phyloP scores from a whole-genome alignment of 1,139 yeast species.

The Yamadazyma diospyri region DNA sequence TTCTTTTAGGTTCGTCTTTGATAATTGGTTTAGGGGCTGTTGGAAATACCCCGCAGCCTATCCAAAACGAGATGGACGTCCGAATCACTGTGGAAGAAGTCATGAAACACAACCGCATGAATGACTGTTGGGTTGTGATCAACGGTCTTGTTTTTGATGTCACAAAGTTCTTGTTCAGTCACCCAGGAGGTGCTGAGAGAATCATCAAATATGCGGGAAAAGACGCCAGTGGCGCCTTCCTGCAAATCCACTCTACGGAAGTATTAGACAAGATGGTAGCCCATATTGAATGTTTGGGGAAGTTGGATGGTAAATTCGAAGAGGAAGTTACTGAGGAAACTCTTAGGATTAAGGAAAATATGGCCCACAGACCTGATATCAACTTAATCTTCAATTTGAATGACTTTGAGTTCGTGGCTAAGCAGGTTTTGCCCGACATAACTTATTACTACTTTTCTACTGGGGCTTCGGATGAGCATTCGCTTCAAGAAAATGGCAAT shows the following conservation, averaged over 20 bases:
- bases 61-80: too few relatives aligned
- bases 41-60: too few relatives aligned
- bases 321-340: constrained; percentile 11
- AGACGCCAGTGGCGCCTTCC: constrained; percentile 19
- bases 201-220: constrained; percentile 25
- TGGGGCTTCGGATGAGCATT: constrained; percentile 85
- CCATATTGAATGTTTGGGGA: constrained; percentile 11
- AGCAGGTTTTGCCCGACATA: constrained; percentile 60
- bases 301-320: constrained; percentile 13
- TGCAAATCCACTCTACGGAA: constrained; percentile 7
- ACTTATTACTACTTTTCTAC: constrained; percentile 87
- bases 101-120: constrained; percentile 1
- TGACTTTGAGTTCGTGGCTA: constrained; percentile 77
- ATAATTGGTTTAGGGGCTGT: too few relatives aligned
- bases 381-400: constrained; percentile 54
- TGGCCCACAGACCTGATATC: constrained; percentile 42
- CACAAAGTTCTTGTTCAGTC: constrained; percentile 21
- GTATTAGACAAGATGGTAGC: constrained; percentile 14
- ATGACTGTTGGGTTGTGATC: constrained; percentile 21
- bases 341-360: constrained; percentile 9
- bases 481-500: constrained; percentile 76
- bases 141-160: constrained; percentile 27
- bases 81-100: background rate
- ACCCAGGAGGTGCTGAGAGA: constrained; percentile 27
- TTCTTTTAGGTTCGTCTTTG: too few relatives aligned